Evolutionary conservation across 192 early-diverging fungal species (phyloP).

Genomic region (Coemansia sp.): DNA sequence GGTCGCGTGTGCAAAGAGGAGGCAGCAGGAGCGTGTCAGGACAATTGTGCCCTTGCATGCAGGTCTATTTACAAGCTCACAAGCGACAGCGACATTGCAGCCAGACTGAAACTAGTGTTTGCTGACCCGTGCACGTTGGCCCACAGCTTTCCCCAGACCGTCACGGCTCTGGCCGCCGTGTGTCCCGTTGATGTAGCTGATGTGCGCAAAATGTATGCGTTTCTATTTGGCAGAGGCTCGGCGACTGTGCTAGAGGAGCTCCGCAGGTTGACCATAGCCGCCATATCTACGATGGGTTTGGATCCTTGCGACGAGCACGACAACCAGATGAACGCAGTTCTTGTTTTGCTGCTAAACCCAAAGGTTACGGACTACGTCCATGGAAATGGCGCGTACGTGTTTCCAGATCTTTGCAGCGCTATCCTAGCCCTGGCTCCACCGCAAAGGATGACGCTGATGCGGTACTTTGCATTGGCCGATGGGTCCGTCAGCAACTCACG

Average conservation of each 20-base stretch:
- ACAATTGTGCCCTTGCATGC: conserved; percentile 20
- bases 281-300: conserved; percentile 24
- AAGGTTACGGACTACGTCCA: conserved; percentile 27
- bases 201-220: conserved; percentile 27
- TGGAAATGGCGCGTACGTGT: conserved; percentile 15
- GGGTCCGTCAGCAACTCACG: background rate
- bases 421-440: conserved; percentile 25
- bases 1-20: background rate
- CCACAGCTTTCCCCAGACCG: conserved; percentile 40
- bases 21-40: background rate
- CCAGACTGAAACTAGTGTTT: conserved; percentile 32
- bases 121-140: conserved; percentile 45
- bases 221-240: conserved; percentile 7
- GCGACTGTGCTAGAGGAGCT: conserved; percentile 20
- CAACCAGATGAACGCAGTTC: conserved; percentile 36
- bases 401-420: conserved; percentile 44
- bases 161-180: conserved; percentile 10
- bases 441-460: conserved; percentile 27
- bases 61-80: conserved; percentile 10
- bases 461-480: conserved; percentile 24
- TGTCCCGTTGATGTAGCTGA: conserved; percentile 46
- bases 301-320: conserved; percentile 48
- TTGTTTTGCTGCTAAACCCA: conserved; percentile 45
- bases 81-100: conserved; percentile 21
- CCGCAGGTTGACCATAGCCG: conserved; percentile 20